Evolutionary conservation across 2,329 filamentous ascomycete genomes (phyloP).

Genomic region (Ambrosiella xylebori): DNA sequence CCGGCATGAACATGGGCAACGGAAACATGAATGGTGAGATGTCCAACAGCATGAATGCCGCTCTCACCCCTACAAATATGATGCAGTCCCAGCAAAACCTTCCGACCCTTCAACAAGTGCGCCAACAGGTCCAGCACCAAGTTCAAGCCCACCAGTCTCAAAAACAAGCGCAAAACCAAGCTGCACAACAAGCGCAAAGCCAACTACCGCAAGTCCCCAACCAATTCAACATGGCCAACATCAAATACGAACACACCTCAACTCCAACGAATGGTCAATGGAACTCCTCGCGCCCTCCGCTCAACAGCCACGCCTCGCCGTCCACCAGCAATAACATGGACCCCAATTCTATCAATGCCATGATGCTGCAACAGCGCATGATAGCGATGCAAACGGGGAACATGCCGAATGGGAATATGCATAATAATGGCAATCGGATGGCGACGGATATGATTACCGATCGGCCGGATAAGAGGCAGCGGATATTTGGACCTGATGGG

Average conservation of each 20-base stretch:
- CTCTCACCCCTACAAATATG: background rate
- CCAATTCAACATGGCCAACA: slow-evolving; percentile 1
- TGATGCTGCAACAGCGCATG: slow-evolving; percentile 9
- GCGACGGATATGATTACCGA: slow-evolving; percentile 1
- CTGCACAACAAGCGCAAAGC: background rate
- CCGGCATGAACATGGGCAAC: background rate
- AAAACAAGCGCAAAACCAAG: background rate
- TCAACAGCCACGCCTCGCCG: slow-evolving; percentile 2
- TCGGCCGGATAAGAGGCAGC: slow-evolving; percentile 11
- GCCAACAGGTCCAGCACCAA: background rate
- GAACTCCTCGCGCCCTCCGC: slow-evolving; percentile 6
- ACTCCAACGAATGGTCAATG: slow-evolving; percentile 1
- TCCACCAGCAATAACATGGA: slow-evolving; percentile 1
- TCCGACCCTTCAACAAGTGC: background rate
- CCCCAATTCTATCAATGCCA: background rate
- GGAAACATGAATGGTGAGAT: background rate
- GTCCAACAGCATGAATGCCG: background rate
- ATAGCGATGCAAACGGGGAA: background rate
- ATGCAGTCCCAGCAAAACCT: background rate
- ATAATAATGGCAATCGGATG: slow-evolving; percentile 1
- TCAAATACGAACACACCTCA: slow-evolving; percentile 2
- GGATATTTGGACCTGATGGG: slow-evolving; percentile 10
- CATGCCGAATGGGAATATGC: background rate
- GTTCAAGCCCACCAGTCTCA: too few species aligned
- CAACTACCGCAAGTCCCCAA: slow-evolving; percentile 3